phyloP scores from a whole-genome alignment of 2,329 filamentous ascomycete species.

The Cytospora mali region DNA sequence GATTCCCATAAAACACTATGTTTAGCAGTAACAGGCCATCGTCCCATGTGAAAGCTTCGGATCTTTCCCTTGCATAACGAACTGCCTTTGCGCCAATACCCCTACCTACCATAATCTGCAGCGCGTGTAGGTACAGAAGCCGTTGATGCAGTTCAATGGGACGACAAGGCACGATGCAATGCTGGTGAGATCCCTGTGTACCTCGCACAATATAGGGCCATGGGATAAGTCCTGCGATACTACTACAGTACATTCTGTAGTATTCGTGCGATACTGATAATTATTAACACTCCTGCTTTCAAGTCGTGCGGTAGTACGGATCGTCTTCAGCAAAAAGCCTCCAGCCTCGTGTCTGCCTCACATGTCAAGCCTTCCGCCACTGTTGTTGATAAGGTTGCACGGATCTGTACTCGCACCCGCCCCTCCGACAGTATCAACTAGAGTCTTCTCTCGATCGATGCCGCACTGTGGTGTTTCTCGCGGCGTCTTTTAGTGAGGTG shows the following conservation, averaged over 20 bases:
- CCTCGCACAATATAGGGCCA: conserved; percentile 12
- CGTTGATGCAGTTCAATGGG: conserved; percentile 8
- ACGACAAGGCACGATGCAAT: conserved; percentile 14
- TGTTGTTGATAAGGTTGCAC: conserved; percentile 16
- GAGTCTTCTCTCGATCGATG: conserved; percentile 13
- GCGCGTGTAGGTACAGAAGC: conserved; percentile 4
- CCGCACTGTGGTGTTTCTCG: conserved; percentile 28
- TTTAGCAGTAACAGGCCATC: conserved; percentile 3
- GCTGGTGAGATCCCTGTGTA: conserved; percentile 9
- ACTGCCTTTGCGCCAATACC: conserved; percentile 11
- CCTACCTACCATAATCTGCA: neutral
- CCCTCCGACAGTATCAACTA: conserved; percentile 13
- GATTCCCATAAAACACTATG: conserved; percentile 1
- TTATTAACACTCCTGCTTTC: neutral
- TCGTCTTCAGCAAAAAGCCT: conserved; percentile 6
- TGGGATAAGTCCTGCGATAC: conserved; percentile 2
- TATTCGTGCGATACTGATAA: conserved; percentile 3
- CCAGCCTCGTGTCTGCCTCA: conserved; percentile 19
- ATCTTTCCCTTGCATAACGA: conserved; percentile 17
- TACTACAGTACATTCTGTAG: neutral
- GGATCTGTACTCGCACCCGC: conserved; percentile 2
- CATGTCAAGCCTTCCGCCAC: conserved; percentile 19
- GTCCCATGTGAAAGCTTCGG: conserved; percentile 16
- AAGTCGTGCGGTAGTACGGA: neutral
- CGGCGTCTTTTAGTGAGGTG: conserved; percentile 28